phyloP scores from a whole-genome alignment of 768 basidiomycete genomes.

The Trametes punicea region DNA sequence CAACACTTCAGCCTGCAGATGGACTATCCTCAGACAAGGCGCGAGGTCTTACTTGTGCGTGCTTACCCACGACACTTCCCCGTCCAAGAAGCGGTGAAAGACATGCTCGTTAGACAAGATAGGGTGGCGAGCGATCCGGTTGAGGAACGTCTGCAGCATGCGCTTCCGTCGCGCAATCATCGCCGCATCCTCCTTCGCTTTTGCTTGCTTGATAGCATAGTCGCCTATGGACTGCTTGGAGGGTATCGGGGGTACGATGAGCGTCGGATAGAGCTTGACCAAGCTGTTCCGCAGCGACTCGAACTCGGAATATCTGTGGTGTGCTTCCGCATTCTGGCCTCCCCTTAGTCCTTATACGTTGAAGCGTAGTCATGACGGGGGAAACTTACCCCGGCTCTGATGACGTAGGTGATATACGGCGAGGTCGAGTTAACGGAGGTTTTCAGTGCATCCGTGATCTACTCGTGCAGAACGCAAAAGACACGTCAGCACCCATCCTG shows the following conservation, averaged over 20 bases:
- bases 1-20: conserved; percentile 76
- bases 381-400: conserved; percentile 71
- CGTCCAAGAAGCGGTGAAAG: conserved; percentile 93
- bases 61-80: conserved; percentile 92
- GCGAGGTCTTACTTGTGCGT: neutral
- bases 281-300: conserved; percentile 86
- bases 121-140: conserved; percentile 86
- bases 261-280: conserved; percentile 86
- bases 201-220: conserved; percentile 94
- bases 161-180: conserved; percentile 91
- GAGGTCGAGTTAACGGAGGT: conserved; percentile 84
- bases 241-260: conserved; percentile 97
- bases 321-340: conserved; percentile 69
- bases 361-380: conserved; percentile 2
- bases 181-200: conserved; percentile 92
- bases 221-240: conserved; percentile 94
- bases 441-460: conserved; percentile 97
- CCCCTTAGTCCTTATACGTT: conserved; percentile 9
- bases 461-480: neutral
- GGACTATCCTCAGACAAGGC: neutral
- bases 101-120: conserved; percentile 95
- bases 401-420: conserved; percentile 93
- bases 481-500: neutral
- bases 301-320: conserved; percentile 96
- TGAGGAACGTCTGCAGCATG: conserved; percentile 94